Percentiles rank a stretch among this genome's conserved stretches.
phyloP scores from a whole-genome alignment of 2,329 filamentous ascomycete genomes.

The Paraphoma sp. region DNA sequence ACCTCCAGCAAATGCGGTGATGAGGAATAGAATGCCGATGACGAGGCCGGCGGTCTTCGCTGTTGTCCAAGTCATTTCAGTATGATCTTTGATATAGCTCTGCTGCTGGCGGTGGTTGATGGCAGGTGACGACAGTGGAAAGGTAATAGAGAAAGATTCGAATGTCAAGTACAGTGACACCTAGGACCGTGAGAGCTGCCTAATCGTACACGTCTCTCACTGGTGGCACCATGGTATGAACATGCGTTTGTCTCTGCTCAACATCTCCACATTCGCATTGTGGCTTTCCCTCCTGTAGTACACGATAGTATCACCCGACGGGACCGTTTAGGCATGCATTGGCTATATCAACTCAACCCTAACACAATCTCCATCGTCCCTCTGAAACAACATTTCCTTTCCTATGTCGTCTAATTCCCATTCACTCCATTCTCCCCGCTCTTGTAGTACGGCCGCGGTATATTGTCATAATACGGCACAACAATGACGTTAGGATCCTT shows the following conservation, averaged over 20 bases:
- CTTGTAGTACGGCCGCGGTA: conserved; percentile 46
- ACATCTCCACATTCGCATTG: neutral
- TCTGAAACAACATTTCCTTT: neutral
- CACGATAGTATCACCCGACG: conserved; percentile 6
- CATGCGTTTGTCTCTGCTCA: neutral
- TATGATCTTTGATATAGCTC: neutral
- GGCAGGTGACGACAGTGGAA: neutral
- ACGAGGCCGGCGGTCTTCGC: neutral
- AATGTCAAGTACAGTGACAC: neutral
- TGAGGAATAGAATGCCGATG: neutral
- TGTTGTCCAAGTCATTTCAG: neutral
- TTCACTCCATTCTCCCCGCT: conserved; percentile 1
- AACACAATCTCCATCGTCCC: neutral
- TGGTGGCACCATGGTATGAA: neutral
- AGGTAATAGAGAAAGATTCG: neutral
- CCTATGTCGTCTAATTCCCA: neutral
- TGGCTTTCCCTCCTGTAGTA: neutral
- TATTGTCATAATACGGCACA: conserved; percentile 58
- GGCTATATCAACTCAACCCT: neutral
- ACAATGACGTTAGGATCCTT: conserved; percentile 53
- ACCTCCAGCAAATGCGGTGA: neutral
- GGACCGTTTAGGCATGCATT: neutral
- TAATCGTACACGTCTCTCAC: neutral
- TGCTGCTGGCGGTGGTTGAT: neutral
- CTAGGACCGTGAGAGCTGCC: neutral